Base-by-base conservation (phyloP, 163 green algal species). In the Chloroidium sp. region DNA sequence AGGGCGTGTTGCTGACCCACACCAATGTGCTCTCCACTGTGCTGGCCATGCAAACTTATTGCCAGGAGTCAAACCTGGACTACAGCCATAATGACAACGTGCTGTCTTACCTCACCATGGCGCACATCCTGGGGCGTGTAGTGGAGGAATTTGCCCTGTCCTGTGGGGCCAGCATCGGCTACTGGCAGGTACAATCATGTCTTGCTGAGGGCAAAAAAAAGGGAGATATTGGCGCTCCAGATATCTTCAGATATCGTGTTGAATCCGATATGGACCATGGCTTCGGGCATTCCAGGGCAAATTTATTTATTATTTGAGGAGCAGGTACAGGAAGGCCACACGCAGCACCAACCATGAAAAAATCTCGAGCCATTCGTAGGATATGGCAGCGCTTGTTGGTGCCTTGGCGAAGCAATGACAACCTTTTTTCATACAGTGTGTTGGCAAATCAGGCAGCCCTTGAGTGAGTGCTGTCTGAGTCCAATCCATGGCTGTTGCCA, bases 1-100 rank as follows among this genome's bases (percentile, higher is more conserved):
- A 98, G 91, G 95, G 94, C 13, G 95, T 99, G 76, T 90, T 97
- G 88, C 85, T 97, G 76, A 95, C 87, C 0, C 95, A 99, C 81
- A 75, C 72, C 3, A 91, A 89, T 12, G 81, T 98, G 61, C 80
- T 97, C 69, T 75, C 90, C 68, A 84, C 85, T 1, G 75, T 95
- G 14, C 80, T 78, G 1, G 76, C 74, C 4, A 69, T 85, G 76
- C 75, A 84, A 75, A 78, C 62, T 2, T 88, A 86, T 79, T 58
- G 80, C 12, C n/a, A 78, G 60, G 59, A 85, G 64, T 76, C 76
- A 1, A 69, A 69, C 69, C 78, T 87, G 36, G 64, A 77, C 59
- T 14, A 82, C 57, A 36, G 75, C 14, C 36, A 8, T 59, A 61
- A 89, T 0, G 95, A 98, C 85, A 83, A 82, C 77, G 92, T 93